phyloP scores from a whole-genome alignment of 169 alveolate genomes.

The Plasmodium relictum region DNA sequence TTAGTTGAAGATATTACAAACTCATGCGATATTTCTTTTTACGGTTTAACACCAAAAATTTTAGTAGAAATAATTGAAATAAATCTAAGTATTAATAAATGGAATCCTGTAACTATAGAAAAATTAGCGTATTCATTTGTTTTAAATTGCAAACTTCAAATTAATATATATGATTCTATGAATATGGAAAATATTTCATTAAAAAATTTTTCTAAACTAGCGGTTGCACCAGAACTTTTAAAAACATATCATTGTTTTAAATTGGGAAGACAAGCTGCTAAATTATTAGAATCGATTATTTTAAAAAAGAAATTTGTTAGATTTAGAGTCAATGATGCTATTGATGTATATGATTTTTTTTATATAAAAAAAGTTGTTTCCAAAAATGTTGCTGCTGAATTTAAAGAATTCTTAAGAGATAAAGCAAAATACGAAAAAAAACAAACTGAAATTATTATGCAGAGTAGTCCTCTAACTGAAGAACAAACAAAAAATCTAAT shows the following conservation, averaged over 20 bases:
- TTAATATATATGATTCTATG: conserved; percentile 8
- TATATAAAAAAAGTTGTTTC: conserved; percentile 29
- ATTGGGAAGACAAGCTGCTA: conserved; percentile 58
- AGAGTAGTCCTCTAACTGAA: conserved; percentile 5
- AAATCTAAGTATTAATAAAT: conserved; percentile 25
- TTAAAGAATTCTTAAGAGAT: conserved; percentile 16
- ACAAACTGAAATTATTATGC: conserved; percentile 6
- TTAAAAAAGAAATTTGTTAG: conserved; percentile 51
- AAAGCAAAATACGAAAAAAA: conserved; percentile 13
- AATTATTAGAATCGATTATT: conserved; percentile 48
- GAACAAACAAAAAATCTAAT: conserved; percentile 26
- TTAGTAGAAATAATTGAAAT: conserved; percentile 33
- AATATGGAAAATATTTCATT: conserved; percentile 11
- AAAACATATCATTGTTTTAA: conserved; percentile 56
- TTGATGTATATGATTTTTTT: conserved; percentile 69
- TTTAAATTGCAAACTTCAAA: conserved; percentile 35
- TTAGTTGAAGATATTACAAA: conserved; percentile 7
- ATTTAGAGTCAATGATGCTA: conserved; percentile 44
- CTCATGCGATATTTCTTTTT: conserved; percentile 26
- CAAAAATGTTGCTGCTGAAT: not conserved
- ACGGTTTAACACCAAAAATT: conserved; percentile 17
- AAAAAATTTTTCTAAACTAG: conserved; percentile 21
- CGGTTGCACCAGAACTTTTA: conserved; percentile 56
- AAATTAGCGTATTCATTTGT: conserved; percentile 22
- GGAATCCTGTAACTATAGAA: conserved; percentile 53